Percentiles rank a stretch among this genome's conserved stretches.
phyloP scores from a whole-genome alignment of 108 stramenopile species.

The Cyclotella choctawhatcheeana region DNA sequence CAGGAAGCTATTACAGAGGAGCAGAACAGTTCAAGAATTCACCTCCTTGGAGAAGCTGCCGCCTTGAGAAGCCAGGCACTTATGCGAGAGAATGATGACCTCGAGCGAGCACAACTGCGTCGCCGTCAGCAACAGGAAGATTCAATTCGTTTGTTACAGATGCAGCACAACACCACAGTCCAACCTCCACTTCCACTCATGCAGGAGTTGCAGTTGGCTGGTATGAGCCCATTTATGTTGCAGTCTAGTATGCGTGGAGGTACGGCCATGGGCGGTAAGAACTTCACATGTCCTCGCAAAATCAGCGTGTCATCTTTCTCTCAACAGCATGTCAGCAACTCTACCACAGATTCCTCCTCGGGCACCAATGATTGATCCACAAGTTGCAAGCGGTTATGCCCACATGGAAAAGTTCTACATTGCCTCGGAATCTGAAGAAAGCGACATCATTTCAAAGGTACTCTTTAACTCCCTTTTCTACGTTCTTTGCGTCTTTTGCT shows the following conservation, averaged over 20 bases:
- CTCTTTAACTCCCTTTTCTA: too few species aligned
- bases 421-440: background rate
- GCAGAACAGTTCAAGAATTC: too few species aligned
- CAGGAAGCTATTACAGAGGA: background rate
- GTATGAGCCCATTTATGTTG: background rate
- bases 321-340: too few species aligned
- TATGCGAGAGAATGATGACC: background rate
- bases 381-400: background rate
- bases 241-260: slow-evolving; percentile 1
- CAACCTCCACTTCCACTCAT: too few species aligned
- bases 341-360: background rate
- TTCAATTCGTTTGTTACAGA: slow-evolving; percentile 6
- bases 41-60: too few species aligned
- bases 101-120: background rate
- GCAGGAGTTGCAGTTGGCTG: slow-evolving; percentile 12
- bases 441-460: background rate
- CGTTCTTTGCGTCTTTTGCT: too few species aligned
- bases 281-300: too few species aligned
- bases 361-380: background rate
- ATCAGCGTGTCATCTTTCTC: too few species aligned
- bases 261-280: background rate
- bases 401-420: slow-evolving; percentile 3
- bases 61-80: background rate
- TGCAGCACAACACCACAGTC: too few species aligned
- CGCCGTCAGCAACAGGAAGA: slow-evolving; percentile 7